Percentiles rank a stretch among this genome's conserved stretches.
Conservation (phyloP, 306 rosid genomes). For the Vachellia pachyceras region DNA sequence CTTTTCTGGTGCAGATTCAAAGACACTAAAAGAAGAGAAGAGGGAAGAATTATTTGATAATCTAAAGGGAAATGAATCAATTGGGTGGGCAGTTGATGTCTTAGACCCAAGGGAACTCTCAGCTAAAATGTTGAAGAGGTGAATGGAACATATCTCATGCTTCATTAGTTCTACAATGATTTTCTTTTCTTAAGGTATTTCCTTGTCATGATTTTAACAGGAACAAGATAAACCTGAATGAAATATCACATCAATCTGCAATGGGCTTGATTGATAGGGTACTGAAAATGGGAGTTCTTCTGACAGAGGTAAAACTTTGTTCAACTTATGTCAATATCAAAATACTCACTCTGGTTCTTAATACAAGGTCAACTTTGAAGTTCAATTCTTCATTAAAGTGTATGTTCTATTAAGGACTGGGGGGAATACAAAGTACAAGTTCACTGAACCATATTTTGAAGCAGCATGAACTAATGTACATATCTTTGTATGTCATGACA, state of each 20-base stretch:
- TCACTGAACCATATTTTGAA: background rate
- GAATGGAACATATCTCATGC: background rate
- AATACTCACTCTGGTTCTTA: no score
- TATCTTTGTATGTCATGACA: background rate
- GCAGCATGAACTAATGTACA: background rate
- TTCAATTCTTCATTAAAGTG: no score
- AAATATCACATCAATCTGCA: slow-evolving; percentile 90
- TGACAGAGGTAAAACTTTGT: slow-evolving; percentile 70
- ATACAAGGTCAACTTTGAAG: no score
- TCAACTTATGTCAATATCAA: background rate
- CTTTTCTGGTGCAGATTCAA: slow-evolving; percentile 66
- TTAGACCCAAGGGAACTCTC: slow-evolving; percentile 86
- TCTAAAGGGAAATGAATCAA: slow-evolving; percentile 67
- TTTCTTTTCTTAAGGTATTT: slow-evolving; percentile 18
- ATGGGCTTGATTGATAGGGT: slow-evolving; percentile 73
- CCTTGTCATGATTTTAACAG: slow-evolving; percentile 48
- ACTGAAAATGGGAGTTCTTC: slow-evolving; percentile 82
- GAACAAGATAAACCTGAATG: slow-evolving; percentile 84
- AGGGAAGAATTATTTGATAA: slow-evolving; percentile 87
- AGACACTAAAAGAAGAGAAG: slow-evolving; percentile 90
- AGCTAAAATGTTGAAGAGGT: slow-evolving; percentile 85
- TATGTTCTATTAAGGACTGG: no score
- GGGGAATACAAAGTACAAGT: background rate
- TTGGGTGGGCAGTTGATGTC: slow-evolving; percentile 92
- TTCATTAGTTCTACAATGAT: background rate